These are phyloP conservation scores for Trametes coccinea DNA, from an alignment of 768 basidiomycete species.

Conservation along the genomic window DNA sequence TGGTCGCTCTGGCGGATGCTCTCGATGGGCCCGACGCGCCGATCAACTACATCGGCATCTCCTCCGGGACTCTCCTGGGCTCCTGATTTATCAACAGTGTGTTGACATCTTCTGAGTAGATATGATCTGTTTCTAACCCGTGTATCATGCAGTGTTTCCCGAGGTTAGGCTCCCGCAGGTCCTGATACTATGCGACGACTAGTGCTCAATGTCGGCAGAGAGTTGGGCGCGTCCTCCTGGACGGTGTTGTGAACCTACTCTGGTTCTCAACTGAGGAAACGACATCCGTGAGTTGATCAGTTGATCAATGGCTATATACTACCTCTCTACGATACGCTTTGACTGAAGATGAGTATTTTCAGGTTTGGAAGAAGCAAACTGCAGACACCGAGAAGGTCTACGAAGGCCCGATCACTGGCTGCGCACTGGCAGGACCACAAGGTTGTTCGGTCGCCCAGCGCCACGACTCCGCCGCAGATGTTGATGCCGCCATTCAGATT, in stretches of 20 bases:
- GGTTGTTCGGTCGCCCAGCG: conserved; percentile 6
- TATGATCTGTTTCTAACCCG: no score
- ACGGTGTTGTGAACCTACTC: conserved; percentile 5
- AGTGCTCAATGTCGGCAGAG: neutral
- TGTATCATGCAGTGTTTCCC: conserved; percentile 2
- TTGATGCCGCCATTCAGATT: conserved; percentile 3
- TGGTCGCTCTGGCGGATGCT: conserved; percentile 10
- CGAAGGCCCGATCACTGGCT: conserved; percentile 6
- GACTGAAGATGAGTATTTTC: neutral
- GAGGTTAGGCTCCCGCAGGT: neutral
- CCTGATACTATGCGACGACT: no score
- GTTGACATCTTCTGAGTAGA: neutral
- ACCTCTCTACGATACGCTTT: neutral
- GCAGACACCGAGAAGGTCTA: conserved; percentile 11
- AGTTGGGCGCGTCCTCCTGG: conserved; percentile 10
- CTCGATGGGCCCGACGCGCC: conserved; percentile 11
- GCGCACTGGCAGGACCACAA: conserved; percentile 6
- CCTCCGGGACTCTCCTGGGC: conserved; percentile 13
- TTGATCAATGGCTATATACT: neutral
- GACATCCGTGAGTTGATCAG: neutral
- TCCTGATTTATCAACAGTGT: conserved; percentile 12
- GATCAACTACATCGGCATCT: conserved; percentile 8
- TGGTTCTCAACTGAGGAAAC: neutral
- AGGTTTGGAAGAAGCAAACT: neutral
- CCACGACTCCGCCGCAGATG: neutral